Base-by-base conservation (phyloP, 1,284 basidiomycete species). In the Tranzscheliella williamsii region DNA sequence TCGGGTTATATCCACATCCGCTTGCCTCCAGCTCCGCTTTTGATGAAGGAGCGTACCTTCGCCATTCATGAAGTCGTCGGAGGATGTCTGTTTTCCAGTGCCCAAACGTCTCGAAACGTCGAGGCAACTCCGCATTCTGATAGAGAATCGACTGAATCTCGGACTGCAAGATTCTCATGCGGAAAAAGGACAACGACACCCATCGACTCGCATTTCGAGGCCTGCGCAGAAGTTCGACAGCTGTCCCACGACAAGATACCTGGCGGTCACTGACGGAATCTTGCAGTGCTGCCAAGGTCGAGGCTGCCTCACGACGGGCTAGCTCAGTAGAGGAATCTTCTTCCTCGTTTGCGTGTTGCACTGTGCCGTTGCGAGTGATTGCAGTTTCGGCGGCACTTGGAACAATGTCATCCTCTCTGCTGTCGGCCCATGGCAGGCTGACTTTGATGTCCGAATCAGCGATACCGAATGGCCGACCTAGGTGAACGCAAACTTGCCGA, bases 11-110 rank as follows among this genome's bases (percentile, higher is more conserved):
- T 7, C 61, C 51, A 44, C 61, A 64, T 20, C 51, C 61, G 33
- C 32, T 47, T 7, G 43, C 22, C 38, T 58, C 61, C 20, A 64
- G 55, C 30, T 60, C 55, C 13, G 24, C 29, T 38, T 60, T 64
- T 4, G 55, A 58, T 2, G 55, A 54, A n/a, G 61, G 61, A 11
- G 61, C 61, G n/a, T 55, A 58, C 1, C 43, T 43, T 23, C 61
- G 50, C 61, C 61, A 64, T 4, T 49, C 50, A 22, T 54, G 55
- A 20, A 64, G 43, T 8, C 61, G 49, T 11, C 45, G 44, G n/a
- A 64, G 35, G 30, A 64, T 48, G 41, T 64, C 61, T 31, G 35
- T 46, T 51, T 64, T 64, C 61, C 61, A 64, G 24, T 58, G 55
- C 4, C 41, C 51, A 23, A 54, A 60, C 21, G 50, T 38, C 20